Base-by-base conservation (phyloP, 2,329 filamentous ascomycete genomes). In the Ampelomyces quisqualis region DNA sequence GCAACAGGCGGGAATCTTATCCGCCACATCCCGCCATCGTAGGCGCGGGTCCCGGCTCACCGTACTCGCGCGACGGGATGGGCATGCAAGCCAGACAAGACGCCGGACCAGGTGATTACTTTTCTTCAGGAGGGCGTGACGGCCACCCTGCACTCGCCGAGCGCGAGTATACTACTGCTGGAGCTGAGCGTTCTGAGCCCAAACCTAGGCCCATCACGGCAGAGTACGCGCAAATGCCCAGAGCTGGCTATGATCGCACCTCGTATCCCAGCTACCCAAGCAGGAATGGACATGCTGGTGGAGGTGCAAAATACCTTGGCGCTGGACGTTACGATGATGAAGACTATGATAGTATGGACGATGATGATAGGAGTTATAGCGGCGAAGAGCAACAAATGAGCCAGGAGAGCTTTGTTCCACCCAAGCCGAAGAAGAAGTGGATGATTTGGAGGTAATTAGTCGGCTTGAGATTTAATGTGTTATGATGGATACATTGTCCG, bases 371-470 rank as follows among this genome's bases (percentile, higher is more conserved):
- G 15, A 55, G 55, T 22, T 55, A 52, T 32, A 65, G 44, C 49
- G 55, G 35, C 49, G 65, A 34, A 55, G 67, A 48, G 49, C 42
- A 45, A 23, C 45, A 52, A 34, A 45, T 53, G 45, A 65, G 58
- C 26, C 53, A 59, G 40, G 58, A 64, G 38, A 63, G 60, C 30
- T 67, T 66, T 44, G 56, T 59, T 23, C 45, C 55, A 20, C 58
- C 60, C n/a, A 57, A 66, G 45, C 72, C 67, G 36, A 72, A 71
- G 49, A 60, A 46, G 45, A 64, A 58, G 52, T 69, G 60, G 65
- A 66, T 64, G 63, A 64, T 68, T 51, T 64, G 65, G 67, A 36
- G 14, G 33, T 42, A 42, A 41, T 14, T 13, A 20, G 7, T 23
- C 13, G 34, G 28, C 14, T 26, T 5, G 20, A 20, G 11, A 4